Percentiles rank a stretch among this genome's conserved stretches.
These are phyloP conservation scores for Carex parvula DNA, from an alignment of 176 grass and related monocot genomes.

Conservation along the genomic window DNA sequence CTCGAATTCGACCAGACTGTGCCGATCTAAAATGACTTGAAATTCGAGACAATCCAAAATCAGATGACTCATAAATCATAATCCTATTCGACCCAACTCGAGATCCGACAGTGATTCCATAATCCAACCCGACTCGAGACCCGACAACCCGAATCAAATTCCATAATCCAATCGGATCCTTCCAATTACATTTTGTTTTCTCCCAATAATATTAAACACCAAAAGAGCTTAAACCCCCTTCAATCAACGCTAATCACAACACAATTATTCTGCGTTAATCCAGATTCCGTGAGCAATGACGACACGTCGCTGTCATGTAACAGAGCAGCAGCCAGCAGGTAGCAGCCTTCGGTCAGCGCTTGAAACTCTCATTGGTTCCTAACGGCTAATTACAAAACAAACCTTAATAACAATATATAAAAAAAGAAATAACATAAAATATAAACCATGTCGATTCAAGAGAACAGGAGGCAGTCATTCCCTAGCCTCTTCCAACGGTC, in stretches of 20 bases:
- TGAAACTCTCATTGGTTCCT: background rate
- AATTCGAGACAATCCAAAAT: too few relatives aligned
- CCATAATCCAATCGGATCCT: too few relatives aligned
- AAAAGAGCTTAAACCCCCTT: background rate
- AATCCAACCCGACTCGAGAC: too few relatives aligned
- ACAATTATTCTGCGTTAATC: background rate
- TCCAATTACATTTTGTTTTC: too few relatives aligned
- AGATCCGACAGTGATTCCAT: too few relatives aligned
- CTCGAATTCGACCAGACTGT: too few relatives aligned
- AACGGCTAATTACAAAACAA: background rate
- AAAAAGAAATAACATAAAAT: background rate
- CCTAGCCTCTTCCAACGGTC: slow-evolving; percentile 53
- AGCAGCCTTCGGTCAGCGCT: background rate
- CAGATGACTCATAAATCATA: too few relatives aligned
- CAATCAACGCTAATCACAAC: background rate
- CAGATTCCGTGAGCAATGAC: background rate
- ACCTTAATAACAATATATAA: background rate
- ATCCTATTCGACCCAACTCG: too few relatives aligned
- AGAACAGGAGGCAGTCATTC: slow-evolving; percentile 41
- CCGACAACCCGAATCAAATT: too few relatives aligned
- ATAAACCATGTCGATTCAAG: background rate
- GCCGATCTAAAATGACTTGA: too few relatives aligned
- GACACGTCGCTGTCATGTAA: background rate
- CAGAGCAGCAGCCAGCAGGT: background rate
- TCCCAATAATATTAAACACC: background rate